Base-by-base conservation (phyloP, 2,329 filamentous ascomycete genomes). In the Colletotrichum sidae region DNA sequence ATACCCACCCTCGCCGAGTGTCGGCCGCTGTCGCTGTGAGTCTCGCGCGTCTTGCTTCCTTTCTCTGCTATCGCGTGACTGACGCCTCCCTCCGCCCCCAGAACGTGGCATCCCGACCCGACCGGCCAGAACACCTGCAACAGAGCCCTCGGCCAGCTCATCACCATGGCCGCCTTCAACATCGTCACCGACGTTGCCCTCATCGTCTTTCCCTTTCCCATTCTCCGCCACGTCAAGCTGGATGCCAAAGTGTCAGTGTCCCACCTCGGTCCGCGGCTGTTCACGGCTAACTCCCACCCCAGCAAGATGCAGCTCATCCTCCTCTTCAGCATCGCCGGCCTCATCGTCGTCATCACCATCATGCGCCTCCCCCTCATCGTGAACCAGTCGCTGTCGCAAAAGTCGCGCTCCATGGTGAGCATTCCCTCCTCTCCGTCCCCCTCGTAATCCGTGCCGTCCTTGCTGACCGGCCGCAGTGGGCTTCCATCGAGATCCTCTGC, bases 401-500 rank as follows among this genome's bases (percentile, higher is more conserved):
- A 69, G 34, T 72, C 73, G 8, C 72, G 73, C 37, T 75, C 73
- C 44, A 55, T 73, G 70, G 73, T 74, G 58, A 25, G 25, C 25
- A 25, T 25, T 1, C 1, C 25, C 25, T 5, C 25, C 25, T 4
- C 25, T 25, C 25, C 17, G 15, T 17, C 15, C 2, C 2, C 15
- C 15, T 17, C 15, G 17, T 17, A 11, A 4, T 3, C 7, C 12
- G 6, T 13, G 8, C 35, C 11, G 49, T 17, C 17, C 17, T 17
- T 17, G 15, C 39, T 51, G 17, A 62, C n/a, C 3, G 3, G 2
- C 34, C 17, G 12, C 37, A 75, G 73, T 75, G 74, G 74, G 74
- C 74, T 35, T 73, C 74, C 4, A 70, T 76, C 45, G 74, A 75
- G 65, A 75, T 75, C n/a, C 67, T 75, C 1, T 75, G 74, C 67